Conservation (phyloP, 2,329 filamentous ascomycete genomes). For the Neopestalotiopsis sp. region DNA sequence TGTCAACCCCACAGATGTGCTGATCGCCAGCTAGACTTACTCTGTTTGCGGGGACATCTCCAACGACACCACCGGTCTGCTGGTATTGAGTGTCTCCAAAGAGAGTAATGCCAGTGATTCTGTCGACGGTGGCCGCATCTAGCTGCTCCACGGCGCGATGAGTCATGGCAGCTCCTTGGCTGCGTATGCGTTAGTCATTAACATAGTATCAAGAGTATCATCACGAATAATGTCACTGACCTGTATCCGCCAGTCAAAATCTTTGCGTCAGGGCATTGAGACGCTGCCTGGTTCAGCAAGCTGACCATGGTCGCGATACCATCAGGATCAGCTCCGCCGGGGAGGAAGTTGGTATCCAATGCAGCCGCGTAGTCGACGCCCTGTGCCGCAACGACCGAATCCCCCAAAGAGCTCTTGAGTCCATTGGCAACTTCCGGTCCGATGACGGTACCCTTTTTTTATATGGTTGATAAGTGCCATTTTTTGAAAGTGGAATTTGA, state of each 20-base stretch:
- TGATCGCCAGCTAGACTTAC: not conserved
- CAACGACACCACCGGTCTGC: conserved; percentile 30
- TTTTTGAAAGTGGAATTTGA: not conserved
- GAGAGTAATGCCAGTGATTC: conserved; percentile 34
- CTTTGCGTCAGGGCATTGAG: conserved; percentile 11
- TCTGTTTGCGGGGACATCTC: not conserved
- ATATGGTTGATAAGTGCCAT: not conserved
- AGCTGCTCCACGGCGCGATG: conserved; percentile 38
- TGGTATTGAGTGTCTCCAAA: conserved; percentile 38
- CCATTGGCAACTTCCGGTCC: conserved; percentile 27
- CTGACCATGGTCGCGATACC: conserved; percentile 31
- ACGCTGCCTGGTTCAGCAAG: conserved; percentile 4
- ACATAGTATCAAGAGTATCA: not conserved
- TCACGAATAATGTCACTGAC: not conserved
- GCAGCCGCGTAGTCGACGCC: conserved; percentile 35
- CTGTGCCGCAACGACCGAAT: conserved; percentile 27
- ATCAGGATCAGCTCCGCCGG: conserved; percentile 32
- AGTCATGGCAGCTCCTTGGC: conserved; percentile 40
- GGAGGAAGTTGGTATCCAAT: conserved; percentile 34
- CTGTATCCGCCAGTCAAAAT: conserved; percentile 16
- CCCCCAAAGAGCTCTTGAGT: conserved; percentile 26
- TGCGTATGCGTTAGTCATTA: conserved; percentile 16
- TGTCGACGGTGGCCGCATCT: conserved; percentile 35
- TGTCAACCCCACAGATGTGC: not conserved
- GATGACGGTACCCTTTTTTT: conserved; percentile 15